These are phyloP conservation scores for Colletotrichum lentis DNA, from an alignment of 2,329 filamentous ascomycete species.

Conservation along the genomic window DNA sequence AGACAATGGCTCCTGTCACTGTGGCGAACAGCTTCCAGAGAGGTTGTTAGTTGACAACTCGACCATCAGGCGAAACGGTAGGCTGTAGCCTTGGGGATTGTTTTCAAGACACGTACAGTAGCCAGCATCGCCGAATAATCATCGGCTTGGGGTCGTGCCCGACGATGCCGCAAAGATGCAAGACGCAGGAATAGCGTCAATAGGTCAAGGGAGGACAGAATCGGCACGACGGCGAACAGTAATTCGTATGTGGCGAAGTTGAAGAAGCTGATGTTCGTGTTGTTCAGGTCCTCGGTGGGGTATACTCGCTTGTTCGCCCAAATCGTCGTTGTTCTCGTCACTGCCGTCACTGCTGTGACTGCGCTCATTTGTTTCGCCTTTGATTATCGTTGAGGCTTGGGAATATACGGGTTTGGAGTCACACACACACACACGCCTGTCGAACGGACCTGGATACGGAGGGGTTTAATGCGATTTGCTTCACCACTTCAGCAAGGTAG, in stretches of 20 bases:
- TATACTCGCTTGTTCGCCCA: conserved; percentile 21
- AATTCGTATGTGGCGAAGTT: conserved; percentile 24
- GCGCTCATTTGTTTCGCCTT: conserved; percentile 3
- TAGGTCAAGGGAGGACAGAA: conserved; percentile 18
- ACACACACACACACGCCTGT: neutral
- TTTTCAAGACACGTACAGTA: conserved; percentile 9
- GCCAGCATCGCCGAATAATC: conserved; percentile 21
- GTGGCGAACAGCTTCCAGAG: neutral
- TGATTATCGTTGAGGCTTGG: no score
- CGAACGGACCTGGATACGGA: neutral
- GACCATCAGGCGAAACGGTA: no score
- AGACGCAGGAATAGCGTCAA: conserved; percentile 10
- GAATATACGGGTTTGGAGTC: neutral
- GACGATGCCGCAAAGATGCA: conserved; percentile 14
- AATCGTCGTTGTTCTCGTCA: neutral
- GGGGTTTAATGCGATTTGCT: no score
- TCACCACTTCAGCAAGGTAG: no score
- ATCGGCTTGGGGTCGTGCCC: conserved; percentile 8
- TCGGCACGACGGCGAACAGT: conserved; percentile 12
- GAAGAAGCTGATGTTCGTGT: conserved; percentile 22
- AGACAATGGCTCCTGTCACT: neutral
- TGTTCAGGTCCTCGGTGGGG: conserved; percentile 16
- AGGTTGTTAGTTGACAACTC: neutral
- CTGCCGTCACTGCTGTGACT: conserved; percentile 4
- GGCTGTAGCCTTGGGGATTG: no score